These are phyloP conservation scores for Chaetomiaceae sp. DNA, from an alignment of 2,329 filamentous ascomycete genomes.

Conservation along the genomic window DNA sequence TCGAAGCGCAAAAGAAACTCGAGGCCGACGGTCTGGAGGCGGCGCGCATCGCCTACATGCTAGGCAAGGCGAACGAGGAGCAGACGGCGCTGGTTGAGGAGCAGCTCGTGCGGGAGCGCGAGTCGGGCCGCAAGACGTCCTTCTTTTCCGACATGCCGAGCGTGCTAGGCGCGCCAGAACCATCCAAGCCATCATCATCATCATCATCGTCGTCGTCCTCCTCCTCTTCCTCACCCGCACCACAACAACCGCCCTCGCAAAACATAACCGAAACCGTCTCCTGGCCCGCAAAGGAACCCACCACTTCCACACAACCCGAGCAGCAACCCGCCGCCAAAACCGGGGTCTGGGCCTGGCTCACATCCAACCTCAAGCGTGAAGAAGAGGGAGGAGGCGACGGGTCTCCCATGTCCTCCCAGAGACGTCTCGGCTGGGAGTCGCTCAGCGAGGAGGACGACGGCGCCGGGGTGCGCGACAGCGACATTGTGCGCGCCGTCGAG, in stretches of 20 bases:
- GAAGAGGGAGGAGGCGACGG: slow-evolving; percentile 27
- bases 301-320: background rate
- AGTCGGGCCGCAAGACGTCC: slow-evolving; percentile 25
- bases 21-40: slow-evolving; percentile 52
- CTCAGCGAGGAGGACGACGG: slow-evolving; percentile 33
- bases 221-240: background rate
- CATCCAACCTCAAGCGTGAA: slow-evolving; percentile 37
- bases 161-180: slow-evolving; percentile 43
- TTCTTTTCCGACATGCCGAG: slow-evolving; percentile 44
- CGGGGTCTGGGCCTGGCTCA: slow-evolving; percentile 35
- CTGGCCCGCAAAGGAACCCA: slow-evolving; percentile 10
- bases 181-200: slow-evolving; percentile 25
- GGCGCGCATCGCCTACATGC: slow-evolving; percentile 58
- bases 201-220: background rate
- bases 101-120: slow-evolving; percentile 46
- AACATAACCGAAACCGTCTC: slow-evolving; percentile 17
- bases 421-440: slow-evolving; percentile 32
- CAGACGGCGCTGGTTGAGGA: slow-evolving; percentile 56
- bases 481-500: slow-evolving; percentile 32
- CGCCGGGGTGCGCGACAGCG: slow-evolving; percentile 27
- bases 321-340: background rate
- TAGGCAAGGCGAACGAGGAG: slow-evolving; percentile 52
- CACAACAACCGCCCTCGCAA: background rate
- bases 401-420: slow-evolving; percentile 21
- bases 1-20: slow-evolving; percentile 51